These are phyloP conservation scores for Danielia oregonensis DNA, from an alignment of 805 yeast genomes.

Conservation along the genomic window DNA sequence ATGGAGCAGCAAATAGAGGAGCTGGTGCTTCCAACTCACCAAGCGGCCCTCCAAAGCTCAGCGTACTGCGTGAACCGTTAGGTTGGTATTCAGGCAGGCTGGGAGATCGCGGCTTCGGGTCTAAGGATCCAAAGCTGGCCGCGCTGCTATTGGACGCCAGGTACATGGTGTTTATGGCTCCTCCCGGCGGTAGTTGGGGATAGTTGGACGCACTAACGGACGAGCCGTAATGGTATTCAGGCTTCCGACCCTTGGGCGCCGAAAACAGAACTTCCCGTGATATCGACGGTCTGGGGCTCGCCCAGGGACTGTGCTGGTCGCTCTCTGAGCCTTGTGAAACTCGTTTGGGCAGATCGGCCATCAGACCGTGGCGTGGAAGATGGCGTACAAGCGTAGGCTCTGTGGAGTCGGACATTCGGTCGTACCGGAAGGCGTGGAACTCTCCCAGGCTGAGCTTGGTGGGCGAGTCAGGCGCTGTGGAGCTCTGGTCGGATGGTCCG, in stretches of 20 bases:
- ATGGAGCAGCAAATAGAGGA: too few relatives aligned
- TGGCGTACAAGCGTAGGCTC: slow-evolving; percentile 31
- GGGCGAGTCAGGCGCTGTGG: neutral
- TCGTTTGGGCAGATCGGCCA: neutral
- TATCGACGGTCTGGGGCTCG: too few relatives aligned
- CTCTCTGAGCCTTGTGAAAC: neutral
- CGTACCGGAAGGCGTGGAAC: slow-evolving; percentile 39
- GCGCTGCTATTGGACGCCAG: slow-evolving; percentile 2
- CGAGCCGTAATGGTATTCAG: too few relatives aligned
- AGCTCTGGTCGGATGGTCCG: neutral
- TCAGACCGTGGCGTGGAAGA: slow-evolving; percentile 17
- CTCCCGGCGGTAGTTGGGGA: neutral
- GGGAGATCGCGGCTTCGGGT: slow-evolving; percentile 3
- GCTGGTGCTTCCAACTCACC: too few relatives aligned
- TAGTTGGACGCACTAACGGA: too few relatives aligned
- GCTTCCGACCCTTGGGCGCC: too few relatives aligned
- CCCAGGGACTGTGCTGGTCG: neutral
- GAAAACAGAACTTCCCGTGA: too few relatives aligned
- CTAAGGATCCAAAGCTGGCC: slow-evolving; percentile 2
- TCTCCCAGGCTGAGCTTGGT: slow-evolving; percentile 3
- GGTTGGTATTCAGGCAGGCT: neutral
- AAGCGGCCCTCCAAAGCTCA: neutral
- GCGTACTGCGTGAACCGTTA: neutral
- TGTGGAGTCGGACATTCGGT: slow-evolving; percentile 19
- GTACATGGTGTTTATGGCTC: neutral